A percentile compares a stretch with the other conserved stretches of the same genome.
These are phyloP conservation scores for Candida dubliniensis DNA, from an alignment of 1,139 yeast genomes.

Conservation along the genomic window DNA sequence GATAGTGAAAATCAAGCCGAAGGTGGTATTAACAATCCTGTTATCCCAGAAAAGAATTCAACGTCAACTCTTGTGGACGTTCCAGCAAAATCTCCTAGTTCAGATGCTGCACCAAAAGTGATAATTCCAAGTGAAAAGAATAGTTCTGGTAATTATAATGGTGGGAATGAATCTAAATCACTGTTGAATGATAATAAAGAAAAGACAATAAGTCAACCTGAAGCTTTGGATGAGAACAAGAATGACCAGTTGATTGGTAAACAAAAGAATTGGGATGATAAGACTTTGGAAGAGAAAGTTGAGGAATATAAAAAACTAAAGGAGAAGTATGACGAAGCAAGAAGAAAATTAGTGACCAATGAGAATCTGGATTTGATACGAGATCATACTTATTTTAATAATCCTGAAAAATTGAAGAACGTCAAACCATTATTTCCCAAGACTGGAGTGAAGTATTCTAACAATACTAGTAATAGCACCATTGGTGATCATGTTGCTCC, in stretches of 20 bases:
- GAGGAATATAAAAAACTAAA: background rate
- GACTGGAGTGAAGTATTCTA: background rate
- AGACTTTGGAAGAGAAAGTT: background rate
- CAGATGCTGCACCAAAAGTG: background rate
- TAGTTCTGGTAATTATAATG: background rate
- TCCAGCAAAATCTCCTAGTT: background rate
- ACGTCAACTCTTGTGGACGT: background rate
- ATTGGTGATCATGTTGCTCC: background rate
- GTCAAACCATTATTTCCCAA: background rate
- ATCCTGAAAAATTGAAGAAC: slow-evolving; percentile 2
- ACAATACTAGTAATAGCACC: background rate
- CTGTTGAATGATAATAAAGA: background rate
- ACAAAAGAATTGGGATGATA: background rate
- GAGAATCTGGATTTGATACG: background rate
- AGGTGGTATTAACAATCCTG: background rate
- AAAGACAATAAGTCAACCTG: background rate
- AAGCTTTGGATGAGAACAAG: too few relatives aligned
- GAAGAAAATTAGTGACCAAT: background rate
- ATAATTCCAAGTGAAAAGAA: background rate
- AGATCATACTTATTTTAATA: slow-evolving; percentile 1
- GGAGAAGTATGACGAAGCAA: background rate
- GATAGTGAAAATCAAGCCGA: background rate
- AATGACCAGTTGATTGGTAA: too few relatives aligned
- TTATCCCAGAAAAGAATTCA: background rate
- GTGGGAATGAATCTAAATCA: background rate